Base-by-base conservation (phyloP, 495 filamentous ascomycete genomes). In the Staphylotrichum longicolle region DNA sequence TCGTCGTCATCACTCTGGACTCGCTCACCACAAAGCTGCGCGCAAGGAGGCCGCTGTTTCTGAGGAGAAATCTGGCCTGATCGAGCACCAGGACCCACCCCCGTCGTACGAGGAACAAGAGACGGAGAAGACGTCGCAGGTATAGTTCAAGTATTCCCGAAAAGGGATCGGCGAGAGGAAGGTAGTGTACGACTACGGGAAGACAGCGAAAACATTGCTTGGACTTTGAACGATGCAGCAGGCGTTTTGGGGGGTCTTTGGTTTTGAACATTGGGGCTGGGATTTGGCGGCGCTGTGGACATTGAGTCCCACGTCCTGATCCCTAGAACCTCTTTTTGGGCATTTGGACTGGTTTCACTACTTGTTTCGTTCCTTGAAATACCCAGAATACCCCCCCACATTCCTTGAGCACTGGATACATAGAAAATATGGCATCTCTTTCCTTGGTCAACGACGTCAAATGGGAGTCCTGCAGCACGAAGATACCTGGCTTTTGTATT, bases 51-150 rank as follows among this genome's bases (percentile, higher is more conserved):
- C 62, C 27, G 68, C 58, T 40, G 56, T 64, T 37, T 51, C 41
- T 15, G 74, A 69, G 30, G 78, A 80, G 68, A 80, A 80, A 70
- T 52, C 72, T 5, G 74, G 76, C 30, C 65, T 81, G 56, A 72
- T 81, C 73, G 69, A 67, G 49, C 15, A 70, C 11, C 67, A 80
- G 54, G 75, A 76, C 12, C 49, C 66, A 1, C 78, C 77, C 1
- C 77, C 77, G 12, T 64, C 75, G 39, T 80, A 80, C 53, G 63
- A 73, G 46, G 72, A 58, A 35, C 58, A 57, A 3, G 64, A 63
- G 34, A 51, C 33, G 4, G 60, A 33, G 8, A 68, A 64, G 61
- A 58, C 66, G 47, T 54, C 27, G 37, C 37, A 58, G 46, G 61
- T 49, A 8, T 63, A 63, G 45, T n/a, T 20, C 37, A 8, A 12